Evolutionary conservation across 768 basidiomycete species (phyloP).

Genomic region (Tylopilus subfusipes): DNA sequence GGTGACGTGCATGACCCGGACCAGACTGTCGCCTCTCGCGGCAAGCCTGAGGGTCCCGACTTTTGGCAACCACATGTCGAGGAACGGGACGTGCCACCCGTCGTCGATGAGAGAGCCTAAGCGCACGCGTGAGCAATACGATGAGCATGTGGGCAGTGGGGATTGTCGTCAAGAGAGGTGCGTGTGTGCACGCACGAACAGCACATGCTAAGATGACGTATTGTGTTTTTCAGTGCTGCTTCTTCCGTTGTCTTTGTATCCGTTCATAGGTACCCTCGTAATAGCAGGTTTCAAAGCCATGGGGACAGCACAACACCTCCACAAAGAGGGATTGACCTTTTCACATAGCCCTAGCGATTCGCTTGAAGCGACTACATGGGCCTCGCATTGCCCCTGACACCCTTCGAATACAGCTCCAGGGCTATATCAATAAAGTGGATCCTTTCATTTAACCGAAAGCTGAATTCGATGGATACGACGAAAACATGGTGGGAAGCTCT

Average conservation of each 20-base stretch:
- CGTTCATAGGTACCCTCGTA: conserved; percentile 60
- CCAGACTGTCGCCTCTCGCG: conserved; percentile 79
- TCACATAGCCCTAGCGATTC: too few species aligned
- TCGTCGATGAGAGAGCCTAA: conserved; percentile 30
- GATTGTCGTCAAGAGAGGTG: conserved; percentile 23
- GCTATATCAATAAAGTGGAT: background rate
- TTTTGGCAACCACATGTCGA: conserved; percentile 87
- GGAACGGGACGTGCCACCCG: conserved; percentile 68
- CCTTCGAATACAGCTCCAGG: background rate
- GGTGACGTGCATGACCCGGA: conserved; percentile 76
- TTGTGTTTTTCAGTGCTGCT: conserved; percentile 45
- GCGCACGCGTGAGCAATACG: conserved; percentile 11
- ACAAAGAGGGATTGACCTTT: too few species aligned
- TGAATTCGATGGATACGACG: background rate
- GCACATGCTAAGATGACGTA: background rate
- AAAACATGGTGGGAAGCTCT: background rate
- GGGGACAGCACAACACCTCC: conserved; percentile 64
- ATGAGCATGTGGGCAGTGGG: conserved; percentile 17
- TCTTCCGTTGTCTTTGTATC: conserved; percentile 62
- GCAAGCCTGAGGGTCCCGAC: conserved; percentile 71
- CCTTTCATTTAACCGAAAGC: background rate
- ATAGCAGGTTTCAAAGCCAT: conserved; percentile 65
- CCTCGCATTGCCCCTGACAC: too few species aligned
- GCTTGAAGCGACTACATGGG: too few species aligned
- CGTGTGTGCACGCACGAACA: background rate